phyloP scores from a whole-genome alignment of 1,284 basidiomycete genomes.

The Coniophora puteana region DNA sequence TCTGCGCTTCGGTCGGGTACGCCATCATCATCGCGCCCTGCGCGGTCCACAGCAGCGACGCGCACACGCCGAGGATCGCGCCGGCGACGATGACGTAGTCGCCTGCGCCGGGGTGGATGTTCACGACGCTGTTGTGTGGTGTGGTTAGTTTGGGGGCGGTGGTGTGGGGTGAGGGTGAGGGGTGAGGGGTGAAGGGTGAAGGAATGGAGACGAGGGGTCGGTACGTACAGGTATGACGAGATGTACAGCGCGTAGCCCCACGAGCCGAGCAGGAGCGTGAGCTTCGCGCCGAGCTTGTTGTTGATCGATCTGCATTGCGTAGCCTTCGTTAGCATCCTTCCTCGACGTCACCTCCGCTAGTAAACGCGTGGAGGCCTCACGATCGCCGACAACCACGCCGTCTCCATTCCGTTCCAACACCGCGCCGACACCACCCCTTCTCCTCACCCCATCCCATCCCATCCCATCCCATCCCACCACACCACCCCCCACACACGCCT shows the following conservation, averaged over 20 bases:
- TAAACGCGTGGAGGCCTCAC: no score
- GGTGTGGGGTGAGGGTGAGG: background rate
- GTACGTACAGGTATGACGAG: slow-evolving; percentile 43
- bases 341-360: no score
- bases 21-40: slow-evolving; percentile 66
- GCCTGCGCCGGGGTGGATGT: slow-evolving; percentile 39
- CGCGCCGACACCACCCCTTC: no score
- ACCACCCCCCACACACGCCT: no score
- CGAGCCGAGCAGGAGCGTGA: slow-evolving; percentile 53
- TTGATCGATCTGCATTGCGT: slow-evolving; percentile 43
- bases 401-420: no score
- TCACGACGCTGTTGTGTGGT: slow-evolving; percentile 41
- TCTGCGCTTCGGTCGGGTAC: slow-evolving; percentile 57
- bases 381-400: no score
- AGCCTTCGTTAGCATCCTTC: no score
- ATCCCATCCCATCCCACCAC: no score
- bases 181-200: background rate
- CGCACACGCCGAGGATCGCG: slow-evolving; percentile 59
- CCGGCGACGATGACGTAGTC: slow-evolving; percentile 53
- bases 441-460: no score
- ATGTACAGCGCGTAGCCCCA: slow-evolving; percentile 53
- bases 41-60: slow-evolving; percentile 64
- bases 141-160: background rate
- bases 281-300: slow-evolving; percentile 50
- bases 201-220: background rate